phyloP scores from a whole-genome alignment of 2,329 filamentous ascomycete species.

The Fusarium praegraminearum region DNA sequence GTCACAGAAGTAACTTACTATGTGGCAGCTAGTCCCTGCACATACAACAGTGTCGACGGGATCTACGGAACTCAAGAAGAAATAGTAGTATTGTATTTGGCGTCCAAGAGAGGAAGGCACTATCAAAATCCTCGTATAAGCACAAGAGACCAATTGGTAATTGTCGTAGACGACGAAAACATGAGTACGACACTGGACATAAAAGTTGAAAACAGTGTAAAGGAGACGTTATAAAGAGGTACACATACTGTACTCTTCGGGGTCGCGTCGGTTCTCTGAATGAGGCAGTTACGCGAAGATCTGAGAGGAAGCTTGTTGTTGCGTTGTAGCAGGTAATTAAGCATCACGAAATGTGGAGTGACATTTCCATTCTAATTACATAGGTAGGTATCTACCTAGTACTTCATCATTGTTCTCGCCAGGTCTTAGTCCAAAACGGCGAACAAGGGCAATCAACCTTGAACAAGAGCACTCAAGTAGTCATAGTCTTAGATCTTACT shows the following conservation, averaged over 20 bases:
- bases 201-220: neutral
- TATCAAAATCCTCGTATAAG: neutral
- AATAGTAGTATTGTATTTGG: neutral
- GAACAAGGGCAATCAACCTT: slow-evolving; percentile 7
- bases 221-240: slow-evolving; percentile 16
- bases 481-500: slow-evolving; percentile 21
- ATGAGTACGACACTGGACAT: neutral
- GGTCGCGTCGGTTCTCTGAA: slow-evolving; percentile 18
- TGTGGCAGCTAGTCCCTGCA: slow-evolving; percentile 4
- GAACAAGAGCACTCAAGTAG: slow-evolving; percentile 1
- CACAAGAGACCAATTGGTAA: neutral
- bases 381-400: neutral
- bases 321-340: slow-evolving; percentile 1
- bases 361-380: neutral
- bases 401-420: neutral
- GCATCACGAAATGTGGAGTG: neutral
- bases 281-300: slow-evolving; percentile 32
- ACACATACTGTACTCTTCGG: neutral
- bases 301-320: slow-evolving; percentile 29
- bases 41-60: slow-evolving; percentile 10
- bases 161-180: neutral
- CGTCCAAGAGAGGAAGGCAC: slow-evolving; percentile 36
- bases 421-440: neutral
- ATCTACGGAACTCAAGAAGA: slow-evolving; percentile 23
- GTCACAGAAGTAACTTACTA: slow-evolving; percentile 22